A percentile compares a stretch with the other conserved stretches of the same genome.
phyloP scores from a whole-genome alignment of 2,329 filamentous ascomycete species.

The Ascochyta lentis region DNA sequence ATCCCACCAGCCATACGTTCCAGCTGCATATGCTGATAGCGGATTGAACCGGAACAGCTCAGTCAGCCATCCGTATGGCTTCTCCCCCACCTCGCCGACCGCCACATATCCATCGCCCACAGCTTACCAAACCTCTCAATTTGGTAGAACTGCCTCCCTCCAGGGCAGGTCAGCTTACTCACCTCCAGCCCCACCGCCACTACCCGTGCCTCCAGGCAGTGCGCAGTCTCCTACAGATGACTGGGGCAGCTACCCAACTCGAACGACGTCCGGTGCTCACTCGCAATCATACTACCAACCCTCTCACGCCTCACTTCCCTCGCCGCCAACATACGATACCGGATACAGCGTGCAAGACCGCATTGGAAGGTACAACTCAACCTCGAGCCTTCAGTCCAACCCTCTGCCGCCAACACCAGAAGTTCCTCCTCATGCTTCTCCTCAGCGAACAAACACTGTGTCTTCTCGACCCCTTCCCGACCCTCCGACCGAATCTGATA shows the following conservation, averaged over 20 bases:
- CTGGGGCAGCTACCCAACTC: conserved; percentile 44
- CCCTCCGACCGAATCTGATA: conserved; percentile 62
- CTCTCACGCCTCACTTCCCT: conserved; percentile 45
- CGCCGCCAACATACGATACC: conserved; percentile 40
- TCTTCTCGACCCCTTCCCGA: conserved; percentile 65
- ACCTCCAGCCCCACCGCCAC: conserved; percentile 44
- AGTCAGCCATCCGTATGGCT: conserved; percentile 45
- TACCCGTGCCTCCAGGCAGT: conserved; percentile 45
- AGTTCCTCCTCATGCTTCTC: conserved; percentile 57
- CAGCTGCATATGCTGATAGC: conserved; percentile 52
- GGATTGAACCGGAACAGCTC: conserved; percentile 40
- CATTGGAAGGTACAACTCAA: conserved; percentile 40
- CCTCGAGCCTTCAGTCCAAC: conserved; percentile 42
- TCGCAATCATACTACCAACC: conserved; percentile 40
- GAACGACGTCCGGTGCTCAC: conserved; percentile 36
- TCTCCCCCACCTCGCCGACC: conserved; percentile 45
- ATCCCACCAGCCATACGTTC: conserved; percentile 52
- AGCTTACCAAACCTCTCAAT: conserved; percentile 41
- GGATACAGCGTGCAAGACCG: conserved; percentile 39
- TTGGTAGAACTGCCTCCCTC: conserved; percentile 41
- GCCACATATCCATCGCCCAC: conserved; percentile 40
- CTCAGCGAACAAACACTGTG: conserved; percentile 59
- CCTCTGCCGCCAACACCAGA: conserved; percentile 57
- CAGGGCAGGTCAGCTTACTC: conserved; percentile 44
- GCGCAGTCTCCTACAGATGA: conserved; percentile 43